Evolutionary conservation across 176 grass and related monocot genomes (phyloP), one percentile per base, ranked within the genome.

Genomic region (Neostapfia colusana): DNA sequence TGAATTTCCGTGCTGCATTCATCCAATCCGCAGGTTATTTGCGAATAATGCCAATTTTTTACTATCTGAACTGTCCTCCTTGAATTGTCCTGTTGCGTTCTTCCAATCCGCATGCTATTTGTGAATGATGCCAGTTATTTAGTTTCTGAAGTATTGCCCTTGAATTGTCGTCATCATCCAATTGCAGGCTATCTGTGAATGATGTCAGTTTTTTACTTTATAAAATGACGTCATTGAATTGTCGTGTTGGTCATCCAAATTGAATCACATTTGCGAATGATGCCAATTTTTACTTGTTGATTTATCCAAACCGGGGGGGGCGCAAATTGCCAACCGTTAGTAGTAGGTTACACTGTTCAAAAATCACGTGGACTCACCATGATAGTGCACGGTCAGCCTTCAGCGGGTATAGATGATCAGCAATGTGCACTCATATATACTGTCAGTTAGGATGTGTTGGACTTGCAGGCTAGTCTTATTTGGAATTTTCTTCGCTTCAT

Each of bases 141-240:
- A 24, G 3, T 75, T 61, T 69, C 9, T 34, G 2, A 66, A 59
- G 5, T 11, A 18, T 58, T 23, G 27, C 13, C 72, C 20, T 27
- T 46, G 27, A 82, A 77, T 65, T 81, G 63, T 43, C 26, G 20
- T 28, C 28, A 51, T 75, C 27, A 16, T 41, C 40, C n/a, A 62
- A 65, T 70, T 4, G 13, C 14, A 67, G 67, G 18, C 15, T 70
- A 73, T 37, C 18, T 67, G n/a, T 0, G 6, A 35, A 79, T 67
- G 60, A 12, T 74, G 31, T 17, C 40, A 80, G 28, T 31, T 31
- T 1, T 31, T 11, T 80, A 60, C n/a, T 80, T 73, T 79, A 2
- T 66, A 10, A 42, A 44, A 16, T 24, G 28, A 63, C 23, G 63
- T 50, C 53, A 70, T 25, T 35, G 53, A 75, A 81, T 53, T 70